Base-by-base conservation (phyloP, 75 land plant genomes). In the Pinus taeda region DNA sequence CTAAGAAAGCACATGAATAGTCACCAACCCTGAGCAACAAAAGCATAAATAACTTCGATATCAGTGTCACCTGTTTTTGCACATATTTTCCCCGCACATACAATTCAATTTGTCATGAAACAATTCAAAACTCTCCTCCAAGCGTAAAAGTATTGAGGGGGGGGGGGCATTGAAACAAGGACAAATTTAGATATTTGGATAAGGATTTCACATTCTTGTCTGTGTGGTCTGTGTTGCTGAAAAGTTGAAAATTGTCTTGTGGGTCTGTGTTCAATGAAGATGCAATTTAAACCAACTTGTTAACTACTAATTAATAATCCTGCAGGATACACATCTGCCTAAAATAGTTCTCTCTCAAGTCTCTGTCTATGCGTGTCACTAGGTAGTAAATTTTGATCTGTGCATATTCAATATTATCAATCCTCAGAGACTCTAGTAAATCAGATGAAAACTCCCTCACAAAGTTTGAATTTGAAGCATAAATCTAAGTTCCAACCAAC, bases 1-100 rank as follows among this genome's bases (percentile, higher is more conserved):
- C 90, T 80, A 15, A 85, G 71, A 57, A 84, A 79, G 60, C 84
- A 90, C 33, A 90, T 82, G 73, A 76, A 90, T 53, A 88, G 75
- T 42, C 81, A 82, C 88, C 81, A 3, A 83, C 59, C 81, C 83
- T 77, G 26, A 81, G 84, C 77, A 87, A 56, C 29, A 83, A 26
- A 24, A 88, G 58, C 1, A 81, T 76, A 57, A 81, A 14, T 56
- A 79, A 75, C 77, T 89, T 83, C 65, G 78, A 78, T 22, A 83
- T 64, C 42, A 81, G 37, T 0, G 77, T 78, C 17, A 88, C 84
- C 67, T 73, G 83, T 81, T 90, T 90, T 29, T 73, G 58, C 30
- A 56, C 58, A 29, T 73, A 73, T 26, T 56, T 73, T 6, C 74
- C 74, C 74, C 56, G 74, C 74, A 73, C 30, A 73, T 12, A 56